Evolutionary conservation across 1,284 basidiomycete genomes (phyloP).

Genomic region (Tremellales sp.): DNA sequence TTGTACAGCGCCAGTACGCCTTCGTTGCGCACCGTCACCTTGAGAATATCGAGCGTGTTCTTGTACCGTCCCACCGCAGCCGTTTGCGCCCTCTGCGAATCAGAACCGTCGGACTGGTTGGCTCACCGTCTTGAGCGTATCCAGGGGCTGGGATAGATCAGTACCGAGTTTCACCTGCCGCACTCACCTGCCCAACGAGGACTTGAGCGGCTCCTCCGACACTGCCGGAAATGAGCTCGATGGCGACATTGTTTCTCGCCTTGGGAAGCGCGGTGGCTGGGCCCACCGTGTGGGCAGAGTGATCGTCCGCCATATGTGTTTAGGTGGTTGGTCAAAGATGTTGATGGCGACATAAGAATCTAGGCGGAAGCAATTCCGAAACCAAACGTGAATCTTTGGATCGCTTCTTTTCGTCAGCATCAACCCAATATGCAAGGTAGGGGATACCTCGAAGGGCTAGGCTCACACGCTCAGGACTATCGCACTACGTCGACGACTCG

Average conservation of each 20-base stretch:
- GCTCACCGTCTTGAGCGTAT: conserved; percentile 67
- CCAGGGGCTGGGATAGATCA: conserved; percentile 51
- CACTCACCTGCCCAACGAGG: conserved; percentile 66
- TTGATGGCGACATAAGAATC: too few relatives aligned
- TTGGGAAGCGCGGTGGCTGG: too few relatives aligned
- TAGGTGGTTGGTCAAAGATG: too few relatives aligned
- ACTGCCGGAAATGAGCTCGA: conserved; percentile 48
- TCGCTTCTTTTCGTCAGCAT: too few relatives aligned
- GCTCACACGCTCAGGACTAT: too few relatives aligned
- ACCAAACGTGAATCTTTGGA: too few relatives aligned
- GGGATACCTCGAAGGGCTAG: too few relatives aligned
- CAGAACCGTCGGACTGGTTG: conserved; percentile 49
- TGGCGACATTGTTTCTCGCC: conserved; percentile 38
- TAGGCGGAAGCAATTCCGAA: too few relatives aligned
- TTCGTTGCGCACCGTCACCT: conserved; percentile 76
- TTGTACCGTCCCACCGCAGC: conserved; percentile 59
- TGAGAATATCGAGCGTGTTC: conserved; percentile 84
- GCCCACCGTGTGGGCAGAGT: too few relatives aligned
- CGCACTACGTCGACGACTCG: too few relatives aligned
- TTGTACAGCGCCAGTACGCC: conserved; percentile 89
- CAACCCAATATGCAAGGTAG: too few relatives aligned
- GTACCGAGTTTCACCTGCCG: not conserved
- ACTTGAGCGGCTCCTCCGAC: conserved; percentile 55
- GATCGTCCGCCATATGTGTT: too few relatives aligned
- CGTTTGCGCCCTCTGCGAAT: conserved; percentile 54